Percentiles rank a stretch among this genome's conserved stretches.
phyloP scores from a whole-genome alignment of 192 early-diverging fungal species.

The Entomortierella beljakovae region DNA sequence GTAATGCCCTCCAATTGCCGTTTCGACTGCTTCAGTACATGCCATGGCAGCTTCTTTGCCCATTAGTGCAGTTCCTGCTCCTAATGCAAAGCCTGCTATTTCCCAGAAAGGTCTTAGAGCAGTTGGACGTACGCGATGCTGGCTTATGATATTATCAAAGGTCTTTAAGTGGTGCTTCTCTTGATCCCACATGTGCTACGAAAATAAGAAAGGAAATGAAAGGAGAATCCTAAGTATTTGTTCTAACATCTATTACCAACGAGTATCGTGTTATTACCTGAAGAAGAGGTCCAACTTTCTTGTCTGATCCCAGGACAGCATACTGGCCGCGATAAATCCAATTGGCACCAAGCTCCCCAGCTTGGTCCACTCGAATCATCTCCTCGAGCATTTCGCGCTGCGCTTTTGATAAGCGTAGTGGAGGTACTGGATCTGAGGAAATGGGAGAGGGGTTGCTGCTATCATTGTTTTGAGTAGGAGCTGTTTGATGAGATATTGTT shows the following conservation, averaged over 20 bases:
- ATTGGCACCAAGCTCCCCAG: slow-evolving; percentile 95
- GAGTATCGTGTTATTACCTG: slow-evolving; percentile 55
- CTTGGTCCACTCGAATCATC: slow-evolving; percentile 97
- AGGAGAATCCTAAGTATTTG: background rate
- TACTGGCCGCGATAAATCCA: slow-evolving; percentile 97
- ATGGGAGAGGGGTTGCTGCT: background rate
- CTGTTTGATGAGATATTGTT: background rate
- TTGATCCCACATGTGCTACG: slow-evolving; percentile 96
- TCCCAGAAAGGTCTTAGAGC: slow-evolving; percentile 90
- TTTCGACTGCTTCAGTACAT: slow-evolving; percentile 99
- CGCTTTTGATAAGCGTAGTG: slow-evolving; percentile 55
- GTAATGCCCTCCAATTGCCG: slow-evolving; percentile 95
- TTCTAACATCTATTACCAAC: background rate
- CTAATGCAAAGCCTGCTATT: slow-evolving; percentile 85
- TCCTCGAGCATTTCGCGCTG: slow-evolving; percentile 71
- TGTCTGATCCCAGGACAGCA: slow-evolving; percentile 77
- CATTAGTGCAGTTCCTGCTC: slow-evolving; percentile 86
- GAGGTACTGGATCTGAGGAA: slow-evolving; percentile 16
- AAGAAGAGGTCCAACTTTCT: slow-evolving; percentile 75
- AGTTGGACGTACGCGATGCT: slow-evolving; percentile 88
- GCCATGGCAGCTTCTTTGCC: slow-evolving; percentile 98
- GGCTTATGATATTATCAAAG: slow-evolving; percentile 81
- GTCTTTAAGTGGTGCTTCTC: slow-evolving; percentile 85
- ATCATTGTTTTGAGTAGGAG: background rate
- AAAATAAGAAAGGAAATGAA: background rate